Conservation (phyloP, 2,329 filamentous ascomycete species). For the Calonectria montana region DNA sequence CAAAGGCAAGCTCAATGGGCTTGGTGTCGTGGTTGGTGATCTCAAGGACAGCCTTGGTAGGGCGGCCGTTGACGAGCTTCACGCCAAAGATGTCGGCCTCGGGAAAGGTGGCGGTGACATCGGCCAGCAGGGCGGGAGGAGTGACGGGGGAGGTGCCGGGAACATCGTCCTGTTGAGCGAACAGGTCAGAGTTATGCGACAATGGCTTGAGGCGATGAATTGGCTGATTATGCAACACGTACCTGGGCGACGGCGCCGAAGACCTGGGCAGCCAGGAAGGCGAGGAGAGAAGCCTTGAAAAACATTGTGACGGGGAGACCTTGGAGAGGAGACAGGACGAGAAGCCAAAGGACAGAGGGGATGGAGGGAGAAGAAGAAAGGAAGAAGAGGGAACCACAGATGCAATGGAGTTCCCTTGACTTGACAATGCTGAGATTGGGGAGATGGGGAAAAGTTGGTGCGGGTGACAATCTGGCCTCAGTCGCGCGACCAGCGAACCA, state of each 20-base stretch:
- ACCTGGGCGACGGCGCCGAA: constrained; percentile 74
- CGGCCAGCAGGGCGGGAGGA: constrained; percentile 64
- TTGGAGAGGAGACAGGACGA: constrained; percentile 15
- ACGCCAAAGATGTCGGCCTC: constrained; percentile 89
- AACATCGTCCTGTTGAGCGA: constrained; percentile 25
- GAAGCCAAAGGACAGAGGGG: constrained; percentile 17
- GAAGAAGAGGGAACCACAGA: background rate
- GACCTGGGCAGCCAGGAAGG: constrained; percentile 76
- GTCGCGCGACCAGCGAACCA: constrained; percentile 32
- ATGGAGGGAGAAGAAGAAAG: constrained; percentile 11
- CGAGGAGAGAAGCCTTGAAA: constrained; percentile 78
- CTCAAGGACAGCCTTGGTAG: constrained; percentile 84
- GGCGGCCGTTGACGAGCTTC: constrained; percentile 92
- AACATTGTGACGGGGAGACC: constrained; percentile 66
- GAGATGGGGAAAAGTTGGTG: constrained; percentile 32
- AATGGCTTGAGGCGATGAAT: constrained; percentile 2
- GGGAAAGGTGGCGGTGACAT: constrained; percentile 72
- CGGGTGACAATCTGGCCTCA: constrained; percentile 45
- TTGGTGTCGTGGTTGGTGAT: constrained; percentile 85
- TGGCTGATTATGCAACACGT: constrained; percentile 49
- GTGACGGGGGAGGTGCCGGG: constrained; percentile 38
- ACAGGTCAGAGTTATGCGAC: constrained; percentile 14
- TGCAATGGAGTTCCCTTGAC: constrained; percentile 23
- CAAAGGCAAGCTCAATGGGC: constrained; percentile 79
- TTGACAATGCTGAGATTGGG: constrained; percentile 26